A percentile compares a stretch with the other conserved stretches of the same genome.
Evolutionary conservation across 2,329 filamentous ascomycete species (phyloP).

Genomic region (Arachnomyces sp.): DNA sequence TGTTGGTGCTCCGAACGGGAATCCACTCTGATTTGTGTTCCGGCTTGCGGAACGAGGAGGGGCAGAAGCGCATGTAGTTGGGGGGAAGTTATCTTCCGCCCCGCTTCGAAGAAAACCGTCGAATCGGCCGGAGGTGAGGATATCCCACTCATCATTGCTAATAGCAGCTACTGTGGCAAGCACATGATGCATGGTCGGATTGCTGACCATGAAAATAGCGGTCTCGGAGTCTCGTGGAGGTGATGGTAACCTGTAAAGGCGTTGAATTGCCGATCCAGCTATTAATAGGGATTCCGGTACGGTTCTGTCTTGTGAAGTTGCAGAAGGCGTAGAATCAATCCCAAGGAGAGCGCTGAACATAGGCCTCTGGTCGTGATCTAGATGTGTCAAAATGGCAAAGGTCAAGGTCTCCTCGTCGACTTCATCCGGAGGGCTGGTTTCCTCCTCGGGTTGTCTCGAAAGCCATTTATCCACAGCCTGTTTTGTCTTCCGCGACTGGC

Average conservation of each 20-base stretch:
- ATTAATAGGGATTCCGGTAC: conserved; percentile 65
- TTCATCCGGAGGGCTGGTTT: conserved; percentile 71
- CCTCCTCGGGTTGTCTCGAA: conserved; percentile 65
- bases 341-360: conserved; percentile 75
- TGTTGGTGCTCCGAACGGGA: conserved; percentile 27
- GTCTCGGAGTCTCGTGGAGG: conserved; percentile 78
- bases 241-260: conserved; percentile 68
- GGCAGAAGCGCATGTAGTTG: conserved; percentile 16
- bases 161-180: conserved; percentile 82
- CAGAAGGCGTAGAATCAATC: conserved; percentile 49
- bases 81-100: conserved; percentile 52
- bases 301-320: conserved; percentile 56
- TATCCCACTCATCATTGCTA: conserved; percentile 91
- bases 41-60: conserved; percentile 33
- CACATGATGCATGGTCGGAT: conserved; percentile 74
- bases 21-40: conserved; percentile 24
- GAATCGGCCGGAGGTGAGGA: conserved; percentile 85
- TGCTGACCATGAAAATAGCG: conserved; percentile 76
- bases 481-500: conserved; percentile 86
- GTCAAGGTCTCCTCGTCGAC: conserved; percentile 90
- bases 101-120: conserved; percentile 94
- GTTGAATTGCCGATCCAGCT: conserved; percentile 70
- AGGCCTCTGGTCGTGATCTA: conserved; percentile 66
- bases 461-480: conserved; percentile 90
- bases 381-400: conserved; percentile 86